Evolutionary conservation across 495 filamentous ascomycete genomes (phyloP).

Genomic region (Hypoxylon lienhwacheense): DNA sequence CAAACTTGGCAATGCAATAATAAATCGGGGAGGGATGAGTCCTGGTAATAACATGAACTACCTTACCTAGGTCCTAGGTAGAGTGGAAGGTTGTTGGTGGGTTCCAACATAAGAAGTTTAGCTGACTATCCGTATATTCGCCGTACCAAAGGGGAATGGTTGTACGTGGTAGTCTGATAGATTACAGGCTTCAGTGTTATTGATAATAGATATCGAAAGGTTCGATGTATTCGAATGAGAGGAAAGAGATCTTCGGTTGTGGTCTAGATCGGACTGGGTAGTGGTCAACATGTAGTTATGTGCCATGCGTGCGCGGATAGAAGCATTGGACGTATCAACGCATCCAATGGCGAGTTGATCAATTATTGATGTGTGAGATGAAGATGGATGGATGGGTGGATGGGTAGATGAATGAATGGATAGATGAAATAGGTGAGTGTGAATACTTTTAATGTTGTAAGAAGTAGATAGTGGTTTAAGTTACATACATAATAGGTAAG

Average conservation of each 20-base stretch:
- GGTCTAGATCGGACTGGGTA: slow-evolving; percentile 5
- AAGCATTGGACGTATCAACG: slow-evolving; percentile 16
- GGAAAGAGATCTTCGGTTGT: slow-evolving; percentile 13
- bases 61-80: slow-evolving; percentile 30
- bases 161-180: no score
- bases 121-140: no score
- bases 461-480: no score
- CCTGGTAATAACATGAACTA: slow-evolving; percentile 1
- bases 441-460: no score
- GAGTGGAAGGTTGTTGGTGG: slow-evolving; percentile 11
- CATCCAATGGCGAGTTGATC: slow-evolving; percentile 26
- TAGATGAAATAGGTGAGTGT: no score
- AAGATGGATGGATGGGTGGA: neutral
- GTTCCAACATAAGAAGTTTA: no score
- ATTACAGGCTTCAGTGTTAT: no score
- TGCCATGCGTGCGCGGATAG: neutral
- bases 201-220: no score
- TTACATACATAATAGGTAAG: slow-evolving; percentile 9
- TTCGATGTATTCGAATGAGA: no score
- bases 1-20: slow-evolving; percentile 22
- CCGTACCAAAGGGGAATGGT: no score
- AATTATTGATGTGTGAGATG: slow-evolving; percentile 1
- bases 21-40: slow-evolving; percentile 4
- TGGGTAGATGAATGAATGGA: slow-evolving; percentile 9
- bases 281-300: neutral